Conservation (phyloP, 495 filamentous ascomycete species). For the Saxophila tyrrhenica region DNA sequence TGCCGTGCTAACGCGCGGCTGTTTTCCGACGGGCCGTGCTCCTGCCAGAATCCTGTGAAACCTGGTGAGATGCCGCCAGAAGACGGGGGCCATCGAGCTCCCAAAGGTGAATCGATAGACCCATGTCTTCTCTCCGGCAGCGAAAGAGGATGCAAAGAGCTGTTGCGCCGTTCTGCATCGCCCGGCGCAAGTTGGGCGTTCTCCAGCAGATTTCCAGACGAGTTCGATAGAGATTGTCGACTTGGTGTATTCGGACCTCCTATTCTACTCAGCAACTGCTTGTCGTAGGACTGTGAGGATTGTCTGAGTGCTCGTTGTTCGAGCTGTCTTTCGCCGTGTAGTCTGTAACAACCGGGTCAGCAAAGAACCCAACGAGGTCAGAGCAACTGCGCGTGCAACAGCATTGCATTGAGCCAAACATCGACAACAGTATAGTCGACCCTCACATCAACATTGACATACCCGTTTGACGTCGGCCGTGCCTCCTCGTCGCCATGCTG, state of each 20-base stretch:
- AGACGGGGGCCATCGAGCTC: constrained; percentile 24
- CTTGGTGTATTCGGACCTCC: constrained; percentile 50
- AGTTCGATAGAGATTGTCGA: constrained; percentile 25
- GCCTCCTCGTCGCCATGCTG: constrained; percentile 39
- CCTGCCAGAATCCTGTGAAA: constrained; percentile 21
- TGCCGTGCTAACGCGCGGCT: constrained; percentile 14
- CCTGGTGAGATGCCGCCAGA: constrained; percentile 26
- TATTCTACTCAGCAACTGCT: constrained; percentile 65
- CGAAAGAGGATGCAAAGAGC: constrained; percentile 25
- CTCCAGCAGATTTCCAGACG: constrained; percentile 16
- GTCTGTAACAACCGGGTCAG: constrained; percentile 32
- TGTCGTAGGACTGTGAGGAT: constrained; percentile 64
- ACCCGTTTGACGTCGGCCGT: constrained; percentile 11
- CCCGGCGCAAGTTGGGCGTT: constrained; percentile 8
- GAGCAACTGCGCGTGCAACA: neutral
- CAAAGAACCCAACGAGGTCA: neutral
- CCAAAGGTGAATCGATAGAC: constrained; percentile 24
- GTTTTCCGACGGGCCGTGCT: constrained; percentile 4
- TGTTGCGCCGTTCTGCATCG: constrained; percentile 20
- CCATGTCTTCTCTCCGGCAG: constrained; percentile 26
- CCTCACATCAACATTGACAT: neutral
- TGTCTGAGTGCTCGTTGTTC: constrained; percentile 46
- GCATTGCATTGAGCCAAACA: neutral
- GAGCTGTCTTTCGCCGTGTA: constrained; percentile 48
- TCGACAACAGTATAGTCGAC: neutral